Conservation (phyloP, 768 basidiomycete species). For the Paxillus ammoniavirescens region DNA sequence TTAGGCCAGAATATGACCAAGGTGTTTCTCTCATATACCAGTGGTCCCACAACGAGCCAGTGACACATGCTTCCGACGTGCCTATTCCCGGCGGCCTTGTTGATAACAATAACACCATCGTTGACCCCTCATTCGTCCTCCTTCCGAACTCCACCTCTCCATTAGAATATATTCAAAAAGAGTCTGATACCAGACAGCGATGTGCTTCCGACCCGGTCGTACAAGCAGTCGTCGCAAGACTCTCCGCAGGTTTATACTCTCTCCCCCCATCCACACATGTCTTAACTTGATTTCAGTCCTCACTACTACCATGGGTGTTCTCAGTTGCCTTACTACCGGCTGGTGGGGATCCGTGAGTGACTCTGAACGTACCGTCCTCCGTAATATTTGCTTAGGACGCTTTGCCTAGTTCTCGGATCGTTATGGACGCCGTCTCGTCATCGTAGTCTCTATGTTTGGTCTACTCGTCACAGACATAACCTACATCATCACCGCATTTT, state of each 20-base stretch:
- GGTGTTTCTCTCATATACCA: background rate
- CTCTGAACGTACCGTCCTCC: background rate
- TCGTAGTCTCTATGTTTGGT: slow-evolving; percentile 63
- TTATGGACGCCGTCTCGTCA: slow-evolving; percentile 62
- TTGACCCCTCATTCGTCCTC: background rate
- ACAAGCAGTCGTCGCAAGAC: slow-evolving; percentile 65
- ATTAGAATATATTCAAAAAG: background rate
- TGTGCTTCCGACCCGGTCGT: slow-evolving; percentile 74
- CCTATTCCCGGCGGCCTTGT: background rate
- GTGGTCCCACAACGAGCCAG: background rate
- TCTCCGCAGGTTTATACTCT: slow-evolving; percentile 53
- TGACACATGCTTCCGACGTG: background rate
- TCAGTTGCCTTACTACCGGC: slow-evolving; percentile 75
- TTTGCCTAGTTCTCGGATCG: slow-evolving; percentile 67
- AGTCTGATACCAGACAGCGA: slow-evolving; percentile 14
- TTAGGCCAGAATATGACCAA: slow-evolving; percentile 53
- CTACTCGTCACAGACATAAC: slow-evolving; percentile 59
- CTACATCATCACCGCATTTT: slow-evolving; percentile 64
- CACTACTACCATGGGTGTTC: slow-evolving; percentile 61
- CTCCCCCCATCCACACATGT: background rate
- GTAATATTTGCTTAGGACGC: background rate
- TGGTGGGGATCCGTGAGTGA: slow-evolving; percentile 81
- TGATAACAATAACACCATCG: background rate
- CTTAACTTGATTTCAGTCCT: slow-evolving; percentile 45
- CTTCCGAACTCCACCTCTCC: slow-evolving; percentile 3